A percentile compares a stretch with the other conserved stretches of the same genome.
These are phyloP conservation scores for Cutaneotrichosporon cutaneum DNA, from an alignment of 1,284 basidiomycete species.

Conservation along the genomic window DNA sequence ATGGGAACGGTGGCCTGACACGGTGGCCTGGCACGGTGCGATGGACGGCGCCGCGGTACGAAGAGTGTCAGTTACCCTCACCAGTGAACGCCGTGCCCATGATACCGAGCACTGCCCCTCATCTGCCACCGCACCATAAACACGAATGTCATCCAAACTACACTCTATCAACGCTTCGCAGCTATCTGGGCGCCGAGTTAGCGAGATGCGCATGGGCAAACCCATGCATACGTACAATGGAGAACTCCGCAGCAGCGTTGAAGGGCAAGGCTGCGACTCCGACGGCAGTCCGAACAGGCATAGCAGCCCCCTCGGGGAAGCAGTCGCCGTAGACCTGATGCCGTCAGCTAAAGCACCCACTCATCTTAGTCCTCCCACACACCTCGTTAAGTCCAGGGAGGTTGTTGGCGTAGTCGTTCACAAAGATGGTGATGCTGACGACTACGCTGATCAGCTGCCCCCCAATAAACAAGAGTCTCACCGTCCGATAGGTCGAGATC, in stretches of 20 bases:
- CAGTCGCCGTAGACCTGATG: slow-evolving; percentile 14
- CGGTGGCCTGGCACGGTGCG: too few relatives aligned
- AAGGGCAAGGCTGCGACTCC: slow-evolving; percentile 20
- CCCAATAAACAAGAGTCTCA: neutral
- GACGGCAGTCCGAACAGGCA: slow-evolving; percentile 21
- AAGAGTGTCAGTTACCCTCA: too few relatives aligned
- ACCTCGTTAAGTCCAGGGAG: slow-evolving; percentile 21
- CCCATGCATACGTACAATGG: slow-evolving; percentile 14
- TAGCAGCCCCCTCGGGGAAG: slow-evolving; percentile 13
- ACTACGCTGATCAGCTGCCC: slow-evolving; percentile 5
- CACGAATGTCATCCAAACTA: neutral
- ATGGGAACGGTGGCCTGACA: too few relatives aligned
- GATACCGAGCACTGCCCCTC: too few relatives aligned
- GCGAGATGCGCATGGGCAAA: neutral
- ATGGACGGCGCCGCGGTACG: too few relatives aligned
- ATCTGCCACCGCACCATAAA: neutral
- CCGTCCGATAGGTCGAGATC: slow-evolving; percentile 26
- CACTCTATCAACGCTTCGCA: neutral
- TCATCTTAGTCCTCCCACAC: neutral
- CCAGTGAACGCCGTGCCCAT: too few relatives aligned
- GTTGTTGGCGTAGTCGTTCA: slow-evolving; percentile 17
- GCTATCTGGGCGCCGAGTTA: neutral
- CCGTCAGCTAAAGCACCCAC: neutral
- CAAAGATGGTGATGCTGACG: slow-evolving; percentile 17
- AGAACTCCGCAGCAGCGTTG: slow-evolving; percentile 20